A percentile compares a stretch with the other conserved stretches of the same genome.
Conservation (phyloP, 768 basidiomycete species). For the Suillus cothurnatus region DNA sequence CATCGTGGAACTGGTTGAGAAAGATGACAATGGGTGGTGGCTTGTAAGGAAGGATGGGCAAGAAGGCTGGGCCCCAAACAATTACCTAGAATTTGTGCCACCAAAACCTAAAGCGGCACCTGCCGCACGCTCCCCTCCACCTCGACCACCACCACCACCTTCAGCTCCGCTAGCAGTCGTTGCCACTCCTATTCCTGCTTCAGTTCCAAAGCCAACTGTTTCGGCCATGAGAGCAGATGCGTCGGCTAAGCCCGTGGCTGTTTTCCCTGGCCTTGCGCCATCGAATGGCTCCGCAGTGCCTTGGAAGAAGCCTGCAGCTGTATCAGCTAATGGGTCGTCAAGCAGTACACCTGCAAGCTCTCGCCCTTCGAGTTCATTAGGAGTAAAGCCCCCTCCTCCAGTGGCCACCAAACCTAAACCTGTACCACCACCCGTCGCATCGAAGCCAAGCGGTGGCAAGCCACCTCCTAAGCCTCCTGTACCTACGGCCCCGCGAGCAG, state of each 20-base stretch:
- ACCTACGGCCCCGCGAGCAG: conserved; percentile 57
- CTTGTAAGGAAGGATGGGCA: conserved; percentile 78
- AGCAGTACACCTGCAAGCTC: conserved; percentile 48
- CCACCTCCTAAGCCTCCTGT: conserved; percentile 61
- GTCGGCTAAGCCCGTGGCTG: conserved; percentile 76
- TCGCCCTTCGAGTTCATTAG: conserved; percentile 52
- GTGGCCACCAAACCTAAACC: conserved; percentile 67
- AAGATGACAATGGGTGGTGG: conserved; percentile 98
- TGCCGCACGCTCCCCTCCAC: conserved; percentile 72
- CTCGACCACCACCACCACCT: conserved; percentile 45
- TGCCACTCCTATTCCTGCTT: conserved; percentile 34
- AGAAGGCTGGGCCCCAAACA: conserved; percentile 96
- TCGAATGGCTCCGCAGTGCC: conserved; percentile 71
- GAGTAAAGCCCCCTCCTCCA: conserved; percentile 57
- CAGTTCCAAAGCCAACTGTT: conserved; percentile 36
- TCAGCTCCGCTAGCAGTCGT: conserved; percentile 40
- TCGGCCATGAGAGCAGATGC: conserved; percentile 51
- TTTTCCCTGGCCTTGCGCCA: conserved; percentile 75
- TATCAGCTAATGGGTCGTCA: conserved; percentile 34
- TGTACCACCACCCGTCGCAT: conserved; percentile 54
- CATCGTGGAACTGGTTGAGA: conserved; percentile 86
- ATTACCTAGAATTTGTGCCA: conserved; percentile 84
- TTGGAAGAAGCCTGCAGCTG: conserved; percentile 63
- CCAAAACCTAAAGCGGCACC: conserved; percentile 64
- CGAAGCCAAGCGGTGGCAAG: conserved; percentile 55